Base-by-base conservation (phyloP, 306 rosid genomes). In the Quercus wislizeni region DNA sequence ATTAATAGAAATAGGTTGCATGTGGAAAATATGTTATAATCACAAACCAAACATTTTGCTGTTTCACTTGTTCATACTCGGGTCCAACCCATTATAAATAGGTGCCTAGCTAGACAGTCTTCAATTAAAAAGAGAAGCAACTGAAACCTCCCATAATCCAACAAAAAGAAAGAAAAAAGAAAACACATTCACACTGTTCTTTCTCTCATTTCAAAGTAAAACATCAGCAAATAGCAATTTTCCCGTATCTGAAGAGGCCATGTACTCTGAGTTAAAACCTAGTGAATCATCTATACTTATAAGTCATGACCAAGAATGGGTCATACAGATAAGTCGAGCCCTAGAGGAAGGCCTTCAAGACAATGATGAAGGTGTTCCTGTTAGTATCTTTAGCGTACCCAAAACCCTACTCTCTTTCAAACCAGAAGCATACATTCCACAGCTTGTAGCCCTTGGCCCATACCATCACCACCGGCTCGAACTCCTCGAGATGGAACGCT, bases 381-480 rank as follows among this genome's bases (percentile, higher is more conserved):
- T 67, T 12, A 76, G 65, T 65, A 76, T 76, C 21, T 76, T 76
- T 64, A 30, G 43, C 19, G 80, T 76, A 49, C 80, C 80, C 15
- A 76, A 76, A 65, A 28, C 74, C 28, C 55, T 76, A 13, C 2
- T 76, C 4, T n/a, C 64, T 38, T 2, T 43, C 17, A 67, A 76
- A 63, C 74, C 55, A 30, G 65, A 76, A 28, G 46, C 64, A 12
- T 76, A 76, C 73, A 30, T 23, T 2, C 74, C 80, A 51, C 73
- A 76, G 18, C 51, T 63, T 3, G 17, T 64, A 7, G 63, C 80
- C 3, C 14, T 76, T 20, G 80, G 80, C 49, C 80, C 80, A 10
- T 76, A 64, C 74, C 80, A 76, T 15, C 80, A 64, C 74, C 74
- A 46, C 6, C 46, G 80, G 33, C 80, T 54, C 2, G 80, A 67